phyloP scores from a whole-genome alignment of 148 eudicot genomes.

The Dianthus caryophyllus region DNA sequence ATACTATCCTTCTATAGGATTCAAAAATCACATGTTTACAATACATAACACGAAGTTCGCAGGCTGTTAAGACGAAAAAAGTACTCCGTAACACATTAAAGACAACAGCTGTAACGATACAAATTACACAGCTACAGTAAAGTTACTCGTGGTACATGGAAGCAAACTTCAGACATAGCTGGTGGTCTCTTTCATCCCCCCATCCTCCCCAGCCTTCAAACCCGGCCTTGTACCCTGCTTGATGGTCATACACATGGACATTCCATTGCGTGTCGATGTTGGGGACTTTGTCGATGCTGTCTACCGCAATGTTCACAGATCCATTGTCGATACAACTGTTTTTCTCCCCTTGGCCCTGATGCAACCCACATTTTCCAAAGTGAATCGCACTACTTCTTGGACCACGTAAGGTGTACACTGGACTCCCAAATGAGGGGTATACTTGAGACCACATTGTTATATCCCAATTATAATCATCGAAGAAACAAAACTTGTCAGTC shows the following conservation, averaged over 20 bases:
- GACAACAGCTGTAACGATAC: too few relatives aligned
- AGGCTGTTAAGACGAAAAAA: too few relatives aligned
- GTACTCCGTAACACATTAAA: too few relatives aligned
- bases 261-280: slow-evolving; percentile 65
- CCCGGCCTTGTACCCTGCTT: slow-evolving; percentile 78
- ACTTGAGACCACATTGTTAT: slow-evolving; percentile 98
- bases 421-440: slow-evolving; percentile 84
- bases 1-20: too few relatives aligned
- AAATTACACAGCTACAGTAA: not conserved
- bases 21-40: too few relatives aligned
- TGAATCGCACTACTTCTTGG: slow-evolving; percentile 88
- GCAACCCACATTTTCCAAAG: slow-evolving; percentile 93
- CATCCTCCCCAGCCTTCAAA: slow-evolving; percentile 98
- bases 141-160: slow-evolving; percentile 49
- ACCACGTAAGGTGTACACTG: slow-evolving; percentile 75
- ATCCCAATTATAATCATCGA: slow-evolving; percentile 97
- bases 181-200: slow-evolving; percentile 82
- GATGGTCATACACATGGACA: slow-evolving; percentile 47
- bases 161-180: slow-evolving; percentile 74
- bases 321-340: slow-evolving; percentile 63
- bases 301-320: slow-evolving; percentile 45
- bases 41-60: too few relatives aligned
- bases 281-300: slow-evolving; percentile 47
- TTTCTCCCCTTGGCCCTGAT: slow-evolving; percentile 75
- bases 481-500: slow-evolving; percentile 65